Evolutionary conservation across 805 yeast species (phyloP), one percentile per base, ranked within the genome.

Genomic region (Saturnispora kantuleensis): DNA sequence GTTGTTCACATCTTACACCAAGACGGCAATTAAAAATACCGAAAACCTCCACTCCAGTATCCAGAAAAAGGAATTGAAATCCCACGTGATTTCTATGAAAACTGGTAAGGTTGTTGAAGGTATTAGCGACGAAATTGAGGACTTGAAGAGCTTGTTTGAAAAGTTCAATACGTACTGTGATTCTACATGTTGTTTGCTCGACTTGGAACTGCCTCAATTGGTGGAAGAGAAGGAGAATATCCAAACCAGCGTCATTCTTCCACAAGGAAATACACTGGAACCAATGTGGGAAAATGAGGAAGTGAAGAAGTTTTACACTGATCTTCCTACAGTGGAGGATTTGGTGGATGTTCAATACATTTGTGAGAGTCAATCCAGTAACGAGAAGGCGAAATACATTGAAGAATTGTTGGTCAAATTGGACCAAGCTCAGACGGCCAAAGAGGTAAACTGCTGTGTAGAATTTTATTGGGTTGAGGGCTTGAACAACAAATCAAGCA

Each of bases 401-500:
- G 41, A 43, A 10, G 30, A 43, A 15, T 26, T 43, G 12, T 28
- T 43, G 17, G 34, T 5, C 4, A 48, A 32, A 39, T 50, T 62
- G 39, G 60, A 64, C 51, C 46, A 34, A 74, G 71, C 71, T 0
- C 56, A 62, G 3, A 65, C 73, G 1, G 74, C 68, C 8, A 65
- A 69, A 39, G 79, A 71, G 15, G 62, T 81, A 15, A 83, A 79
- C 47, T 59, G 64, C 3, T 58, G 73, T 5, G 73, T 71, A 1
- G 47, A 57, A 12, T 67, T 65, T 8, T 81, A 74, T 58, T 74
- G 82, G 74, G 43, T 49, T 3, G 50, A 60, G n/a, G 62, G 61
- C 8, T 60, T 86, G 18, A 74, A 81, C 56, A 84, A 84, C 55
- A 85, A 81, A 58, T 88, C 93, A 0, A 77, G 94, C 0, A 73